phyloP scores from a whole-genome alignment of 2,329 filamentous ascomycete genomes.

The Beauveria scarabaeidicola region DNA sequence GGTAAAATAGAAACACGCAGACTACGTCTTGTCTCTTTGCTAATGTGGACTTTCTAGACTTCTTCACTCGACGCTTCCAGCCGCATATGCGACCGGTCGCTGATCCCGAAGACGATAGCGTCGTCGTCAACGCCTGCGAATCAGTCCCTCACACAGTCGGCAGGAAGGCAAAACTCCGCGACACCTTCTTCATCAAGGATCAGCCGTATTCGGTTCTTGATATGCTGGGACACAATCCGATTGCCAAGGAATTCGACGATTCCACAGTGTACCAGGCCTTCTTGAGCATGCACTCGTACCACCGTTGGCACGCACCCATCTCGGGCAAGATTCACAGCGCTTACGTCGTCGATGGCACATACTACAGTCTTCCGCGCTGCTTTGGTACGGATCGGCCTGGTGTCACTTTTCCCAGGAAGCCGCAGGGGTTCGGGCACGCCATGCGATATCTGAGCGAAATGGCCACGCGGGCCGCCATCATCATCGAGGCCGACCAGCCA shows the following conservation, averaged over 20 bases:
- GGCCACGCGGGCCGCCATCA: constrained; percentile 62
- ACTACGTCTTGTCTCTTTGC: too few species aligned
- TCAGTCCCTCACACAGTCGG: constrained; percentile 48
- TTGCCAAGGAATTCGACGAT: constrained; percentile 47
- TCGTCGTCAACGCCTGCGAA: constrained; percentile 58
- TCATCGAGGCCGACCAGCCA: constrained; percentile 61
- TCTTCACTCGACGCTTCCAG: constrained; percentile 54
- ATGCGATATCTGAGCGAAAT: constrained; percentile 60
- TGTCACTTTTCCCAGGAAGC: constrained; percentile 22
- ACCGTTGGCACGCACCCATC: constrained; percentile 65
- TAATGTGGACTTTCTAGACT: constrained; percentile 29
- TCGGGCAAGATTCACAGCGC: constrained; percentile 50
- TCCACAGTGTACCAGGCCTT: constrained; percentile 66
- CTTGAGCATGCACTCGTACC: constrained; percentile 58
- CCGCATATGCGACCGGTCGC: constrained; percentile 49
- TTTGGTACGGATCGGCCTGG: constrained; percentile 24
- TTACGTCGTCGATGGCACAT: constrained; percentile 54
- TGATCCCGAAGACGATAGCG: constrained; percentile 40
- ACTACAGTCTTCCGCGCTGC: constrained; percentile 52
- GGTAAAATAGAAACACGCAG: constrained; percentile 23
- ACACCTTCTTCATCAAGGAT: constrained; percentile 60
- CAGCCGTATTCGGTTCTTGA: constrained; percentile 59
- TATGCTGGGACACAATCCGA: constrained; percentile 51
- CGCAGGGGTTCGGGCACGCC: constrained; percentile 36
- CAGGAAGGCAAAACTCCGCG: constrained; percentile 42